Percentiles rank a stretch among this genome's conserved stretches.
These are phyloP conservation scores for Eutypa lata DNA, from an alignment of 2,329 filamentous ascomycete genomes.

Conservation along the genomic window DNA sequence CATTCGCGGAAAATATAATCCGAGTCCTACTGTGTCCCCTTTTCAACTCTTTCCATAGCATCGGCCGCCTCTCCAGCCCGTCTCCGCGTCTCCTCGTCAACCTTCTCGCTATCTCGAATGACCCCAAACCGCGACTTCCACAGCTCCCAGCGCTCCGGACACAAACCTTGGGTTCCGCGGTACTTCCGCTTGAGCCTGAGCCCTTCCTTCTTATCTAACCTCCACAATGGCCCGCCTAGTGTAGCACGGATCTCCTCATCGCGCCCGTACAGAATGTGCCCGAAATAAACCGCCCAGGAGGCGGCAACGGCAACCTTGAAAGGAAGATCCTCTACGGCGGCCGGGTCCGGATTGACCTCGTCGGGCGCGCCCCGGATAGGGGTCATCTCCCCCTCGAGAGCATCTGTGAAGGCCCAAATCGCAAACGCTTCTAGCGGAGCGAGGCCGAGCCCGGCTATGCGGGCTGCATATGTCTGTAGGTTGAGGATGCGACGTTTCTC, in stretches of 20 bases:
- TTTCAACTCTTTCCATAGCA: neutral
- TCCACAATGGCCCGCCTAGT: constrained; percentile 16
- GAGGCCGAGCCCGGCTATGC: neutral
- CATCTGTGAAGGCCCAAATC: constrained; percentile 2
- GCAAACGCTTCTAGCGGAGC: constrained; percentile 1
- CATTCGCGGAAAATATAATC: no score
- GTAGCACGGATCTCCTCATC: constrained; percentile 12
- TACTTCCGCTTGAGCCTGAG: constrained; percentile 9
- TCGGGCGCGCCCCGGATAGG: constrained; percentile 1
- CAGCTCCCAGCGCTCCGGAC: constrained; percentile 12
- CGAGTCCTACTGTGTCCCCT: no score
- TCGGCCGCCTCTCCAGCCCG: neutral
- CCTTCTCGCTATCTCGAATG: constrained; percentile 5
- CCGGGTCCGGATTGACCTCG: constrained; percentile 1
- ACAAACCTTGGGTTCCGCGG: constrained; percentile 12
- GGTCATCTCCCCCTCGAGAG: constrained; percentile 1
- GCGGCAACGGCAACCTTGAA: constrained; percentile 1
- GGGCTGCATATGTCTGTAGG: constrained; percentile 1
- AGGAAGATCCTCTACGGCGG: neutral
- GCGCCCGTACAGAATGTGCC: neutral
- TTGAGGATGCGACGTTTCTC: neutral
- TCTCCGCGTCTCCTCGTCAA: constrained; percentile 2
- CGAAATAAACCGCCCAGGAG: neutral
- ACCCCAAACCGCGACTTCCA: constrained; percentile 15
- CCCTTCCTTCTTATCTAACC: constrained; percentile 12